A percentile compares a stretch with the other conserved stretches of the same genome.
Evolutionary conservation across 495 filamentous ascomycete species (phyloP).

Genomic region (Aspergillus heteromorphus): DNA sequence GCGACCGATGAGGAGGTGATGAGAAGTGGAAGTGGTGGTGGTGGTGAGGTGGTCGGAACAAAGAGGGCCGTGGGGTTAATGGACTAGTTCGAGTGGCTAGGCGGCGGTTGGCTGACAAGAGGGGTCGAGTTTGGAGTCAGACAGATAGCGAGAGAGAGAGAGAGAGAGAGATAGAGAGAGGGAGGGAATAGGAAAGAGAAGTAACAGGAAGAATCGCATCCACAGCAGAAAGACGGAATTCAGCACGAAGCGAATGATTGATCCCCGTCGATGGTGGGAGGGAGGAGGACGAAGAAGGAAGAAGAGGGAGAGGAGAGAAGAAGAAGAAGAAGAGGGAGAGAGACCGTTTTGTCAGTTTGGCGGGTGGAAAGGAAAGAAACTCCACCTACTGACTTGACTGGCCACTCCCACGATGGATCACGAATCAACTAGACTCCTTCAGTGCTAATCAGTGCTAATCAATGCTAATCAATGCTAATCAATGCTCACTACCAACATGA

Average conservation of each 20-base stretch:
- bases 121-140: no score
- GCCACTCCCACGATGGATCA: no score
- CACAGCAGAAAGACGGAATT: background rate
- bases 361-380: no score
- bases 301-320: background rate
- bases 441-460: no score
- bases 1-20: no score
- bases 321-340: background rate
- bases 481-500: no score
- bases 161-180: background rate
- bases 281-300: conserved; percentile 6
- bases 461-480: no score
- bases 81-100: background rate
- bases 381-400: no score
- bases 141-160: conserved; percentile 6
- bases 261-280: background rate
- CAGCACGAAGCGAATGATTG: background rate
- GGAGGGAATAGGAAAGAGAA: background rate
- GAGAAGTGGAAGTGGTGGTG: no score
- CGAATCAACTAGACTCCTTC: no score
- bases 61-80: conserved; percentile 18
- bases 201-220: background rate
- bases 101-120: conserved; percentile 14
- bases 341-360: no score
- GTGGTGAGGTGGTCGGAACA: conserved; percentile 12